Percentiles rank a stretch among this genome's conserved stretches.
phyloP scores from a whole-genome alignment of 192 early-diverging fungal genomes.

The Gaertneriomyces sp. region DNA sequence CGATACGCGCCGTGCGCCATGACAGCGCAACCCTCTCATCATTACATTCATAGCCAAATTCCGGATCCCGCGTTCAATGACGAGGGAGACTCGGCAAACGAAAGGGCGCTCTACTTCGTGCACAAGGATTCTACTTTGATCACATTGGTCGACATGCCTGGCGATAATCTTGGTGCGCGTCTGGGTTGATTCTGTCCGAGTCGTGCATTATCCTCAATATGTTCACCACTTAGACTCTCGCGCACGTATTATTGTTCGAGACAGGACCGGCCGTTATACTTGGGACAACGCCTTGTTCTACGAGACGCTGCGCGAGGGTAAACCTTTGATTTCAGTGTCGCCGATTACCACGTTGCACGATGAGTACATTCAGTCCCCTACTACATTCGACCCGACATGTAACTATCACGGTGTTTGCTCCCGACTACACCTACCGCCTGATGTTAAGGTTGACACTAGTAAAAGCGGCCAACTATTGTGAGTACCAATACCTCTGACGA shows the following conservation, averaged over 20 bases:
- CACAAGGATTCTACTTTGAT: slow-evolving; percentile 70
- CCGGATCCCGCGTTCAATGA: slow-evolving; percentile 32
- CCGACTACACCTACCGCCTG: no score
- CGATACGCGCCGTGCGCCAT: background rate
- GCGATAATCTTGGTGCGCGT: slow-evolving; percentile 17
- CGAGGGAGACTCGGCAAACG: slow-evolving; percentile 29
- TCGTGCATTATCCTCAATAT: background rate
- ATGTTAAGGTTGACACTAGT: no score
- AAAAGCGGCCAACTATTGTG: no score
- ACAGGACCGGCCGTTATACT: slow-evolving; percentile 73
- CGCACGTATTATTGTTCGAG: slow-evolving; percentile 64
- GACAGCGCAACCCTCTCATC: background rate
- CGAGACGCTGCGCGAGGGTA: slow-evolving; percentile 42
- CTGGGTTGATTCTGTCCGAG: slow-evolving; percentile 3
- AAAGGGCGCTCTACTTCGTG: slow-evolving; percentile 66
- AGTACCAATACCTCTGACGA: no score
- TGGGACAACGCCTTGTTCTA: slow-evolving; percentile 81
- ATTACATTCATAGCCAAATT: slow-evolving; percentile 26
- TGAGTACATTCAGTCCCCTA: no score
- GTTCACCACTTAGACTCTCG: slow-evolving; percentile 30
- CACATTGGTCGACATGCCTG: slow-evolving; percentile 64
- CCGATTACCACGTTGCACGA: no score
- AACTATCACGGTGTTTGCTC: no score
- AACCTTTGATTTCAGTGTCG: background rate
- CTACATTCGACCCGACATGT: no score